Evolutionary conservation across 306 rosid genomes (phyloP), one percentile per base, ranked within the genome.

Genomic region (Prunus kanzakura): DNA sequence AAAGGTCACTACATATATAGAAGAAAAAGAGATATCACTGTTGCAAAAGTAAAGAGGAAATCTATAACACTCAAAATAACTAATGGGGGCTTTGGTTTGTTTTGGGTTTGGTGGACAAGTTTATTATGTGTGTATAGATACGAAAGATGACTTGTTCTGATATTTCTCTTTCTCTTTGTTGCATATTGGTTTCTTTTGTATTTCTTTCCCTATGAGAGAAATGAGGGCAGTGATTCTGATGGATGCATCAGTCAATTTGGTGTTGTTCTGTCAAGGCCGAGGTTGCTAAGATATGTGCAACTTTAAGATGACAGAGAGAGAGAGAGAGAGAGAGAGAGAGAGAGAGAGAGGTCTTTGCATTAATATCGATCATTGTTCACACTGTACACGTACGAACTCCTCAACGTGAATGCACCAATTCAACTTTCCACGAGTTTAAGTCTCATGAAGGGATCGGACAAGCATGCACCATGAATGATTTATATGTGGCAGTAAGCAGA

Each of bases 201-300:
- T 66, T 65, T 77, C 76, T 64, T 81, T 72, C 19, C 35, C 14
- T 11, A 69, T 6, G 66, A 46, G 78, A 69, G 68, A 75, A 67
- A 77, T 47, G 67, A 62, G 67, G 25, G 73, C 80, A 70, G 86
- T 67, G 89, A 83, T 75, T 88, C 78, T 83, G 96, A 86, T 89
- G 89, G 89, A 86, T 85, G 89, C 87, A 83, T 91, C 93, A 75
- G 84, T 93, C 96, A 84, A 71, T 82, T 84, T 89, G 85, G 93
- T 82, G 94, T 85, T 94, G 98, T 91, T 86, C 86, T 90, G 91
- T 86, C 98, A 91, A 86, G 77, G 97, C 94, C 93, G 94, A 90
- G 98, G 96, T 86, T 74, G 89, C 80, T 80, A 82, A 89, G 86
- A 86, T 89, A 78, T 47, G 83, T 60, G 58, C 50, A 47, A 61